Evolutionary conservation across 805 yeast genomes (phyloP), one percentile per base, ranked within the genome.

Genomic region (Yarrowia sp.): DNA sequence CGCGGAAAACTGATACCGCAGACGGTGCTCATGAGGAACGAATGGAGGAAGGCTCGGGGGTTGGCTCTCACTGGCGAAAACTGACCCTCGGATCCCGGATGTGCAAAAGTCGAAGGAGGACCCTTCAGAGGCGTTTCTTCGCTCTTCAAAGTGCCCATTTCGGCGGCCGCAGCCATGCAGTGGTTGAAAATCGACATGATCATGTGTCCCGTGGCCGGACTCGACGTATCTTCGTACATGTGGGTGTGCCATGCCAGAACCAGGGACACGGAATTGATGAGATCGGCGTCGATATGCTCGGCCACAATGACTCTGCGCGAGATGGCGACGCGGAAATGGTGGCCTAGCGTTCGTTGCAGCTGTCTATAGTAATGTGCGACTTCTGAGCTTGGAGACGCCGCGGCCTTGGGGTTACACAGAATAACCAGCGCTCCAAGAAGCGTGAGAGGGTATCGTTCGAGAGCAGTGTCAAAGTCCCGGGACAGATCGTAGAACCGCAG

Each of bases 191-290:
- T 61, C 14, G 66, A 61, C 55, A 61, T 61, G 53, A 61, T 47
- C 66, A 61, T 61, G 55, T 61, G 66, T 2, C 66, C 66, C 0
- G 66, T 61, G 7, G 66, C 43, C 8, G 66, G 66, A 33, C 55
- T 46, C 10, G 53, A 46, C 2, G 66, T 46, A 13, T 61, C 66
- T 20, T 61, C 55, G n/a, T 30, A 61, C 66, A 61, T 61, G 55
- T 61, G 66, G 6, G 66, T 44, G 14, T 61, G 66, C 66, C 66
- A 61, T 15, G 66, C 55, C 38, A 61, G n/a, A n/a, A 61, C 44
- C 12, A 61, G 36, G 9, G 49, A 61, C 36, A 36, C 46, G 20
- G 53, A 50, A 24, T 46, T 46, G 20, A 61, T 39, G 36, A 61
- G 38, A 24, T 61, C 66, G 12, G 55, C 66, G 36, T 61, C 66